Evolutionary conservation across 805 yeast species (phyloP), one percentile per base, ranked within the genome.

Genomic region (Cyberlindnera amylophila): DNA sequence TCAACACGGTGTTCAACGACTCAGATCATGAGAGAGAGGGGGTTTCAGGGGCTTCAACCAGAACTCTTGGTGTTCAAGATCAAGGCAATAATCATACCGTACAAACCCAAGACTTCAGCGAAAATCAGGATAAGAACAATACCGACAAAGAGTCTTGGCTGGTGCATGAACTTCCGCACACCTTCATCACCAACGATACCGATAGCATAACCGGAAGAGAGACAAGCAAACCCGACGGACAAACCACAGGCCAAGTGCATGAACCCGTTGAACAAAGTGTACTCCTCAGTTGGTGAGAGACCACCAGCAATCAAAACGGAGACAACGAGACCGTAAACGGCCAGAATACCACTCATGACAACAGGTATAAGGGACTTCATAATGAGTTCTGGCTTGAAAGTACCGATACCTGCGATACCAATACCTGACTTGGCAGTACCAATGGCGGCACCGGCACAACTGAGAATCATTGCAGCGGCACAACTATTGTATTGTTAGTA

Each of bases 371-470:
- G 72, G 7, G 93, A 84, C 65, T 84, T 86, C 98, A 93, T 93
- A 58, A 93, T 89, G 58, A 93, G 72, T 59, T 93, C 99, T 11
- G 99, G 99, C 63, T 86, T 86, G 70, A 91, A 93, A 36, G 96
- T 85, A 72, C 98, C 97, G 52, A 93, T 89, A 74, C 98, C 99
- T 26, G 97, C 72, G 57, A 93, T 93, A 75, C 99, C 99, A 50
- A 93, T 82, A 45, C 99, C 99, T 34, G 96, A 86, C 67, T 93
- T 93, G 49, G 98, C 98, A 3, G 98, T 91, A 45, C 99, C 99
- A 53, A 89, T 82, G 47, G 98, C 98, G 4, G 99, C 98, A 49
- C 99, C 99, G n/a, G 91, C 82, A 60, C 96, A 87, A 44, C 95
- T 82, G 45, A 91, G 71, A 18, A 87, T 77, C 86, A 88, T 86